Conservation (phyloP, 257 asterid species). For the Fraxinus quadrangulata region DNA sequence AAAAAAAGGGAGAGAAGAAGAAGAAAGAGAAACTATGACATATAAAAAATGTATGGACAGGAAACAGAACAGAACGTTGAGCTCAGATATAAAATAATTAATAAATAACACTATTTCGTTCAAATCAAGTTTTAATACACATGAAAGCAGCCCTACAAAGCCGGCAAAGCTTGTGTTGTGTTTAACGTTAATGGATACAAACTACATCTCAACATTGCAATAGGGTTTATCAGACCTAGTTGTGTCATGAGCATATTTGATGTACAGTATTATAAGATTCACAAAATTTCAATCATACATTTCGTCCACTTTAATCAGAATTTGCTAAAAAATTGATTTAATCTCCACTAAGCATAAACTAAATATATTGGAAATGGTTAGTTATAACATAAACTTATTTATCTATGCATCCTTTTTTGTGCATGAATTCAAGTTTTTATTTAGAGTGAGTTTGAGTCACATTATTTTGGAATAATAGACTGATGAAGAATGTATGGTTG, state of each 20-base stretch:
- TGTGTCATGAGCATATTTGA: neutral
- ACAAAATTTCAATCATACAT: no score
- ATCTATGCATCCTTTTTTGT: no score
- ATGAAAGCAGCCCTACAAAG: neutral
- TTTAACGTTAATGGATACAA: constrained; percentile 11
- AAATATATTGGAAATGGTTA: no score
- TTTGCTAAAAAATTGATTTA: no score
- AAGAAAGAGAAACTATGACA: constrained; percentile 1
- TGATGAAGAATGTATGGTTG: no score
- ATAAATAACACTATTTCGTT: constrained; percentile 7
- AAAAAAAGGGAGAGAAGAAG: constrained; percentile 18
- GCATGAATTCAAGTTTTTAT: neutral
- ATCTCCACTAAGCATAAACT: no score
- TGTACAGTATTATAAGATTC: no score
- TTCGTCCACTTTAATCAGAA: no score
- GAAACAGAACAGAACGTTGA: constrained; percentile 30
- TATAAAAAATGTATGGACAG: constrained; percentile 51
- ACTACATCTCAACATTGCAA: neutral
- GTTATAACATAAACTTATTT: no score
- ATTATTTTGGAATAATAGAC: no score
- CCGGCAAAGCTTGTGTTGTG: constrained; percentile 28
- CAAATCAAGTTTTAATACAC: neutral
- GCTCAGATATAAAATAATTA: constrained; percentile 27
- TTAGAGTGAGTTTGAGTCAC: no score
- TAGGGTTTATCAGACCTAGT: neutral